A percentile compares a stretch with the other conserved stretches of the same genome.
phyloP scores from a whole-genome alignment of 2,329 filamentous ascomycete genomes.

The Purpureocillium lavendulum region DNA sequence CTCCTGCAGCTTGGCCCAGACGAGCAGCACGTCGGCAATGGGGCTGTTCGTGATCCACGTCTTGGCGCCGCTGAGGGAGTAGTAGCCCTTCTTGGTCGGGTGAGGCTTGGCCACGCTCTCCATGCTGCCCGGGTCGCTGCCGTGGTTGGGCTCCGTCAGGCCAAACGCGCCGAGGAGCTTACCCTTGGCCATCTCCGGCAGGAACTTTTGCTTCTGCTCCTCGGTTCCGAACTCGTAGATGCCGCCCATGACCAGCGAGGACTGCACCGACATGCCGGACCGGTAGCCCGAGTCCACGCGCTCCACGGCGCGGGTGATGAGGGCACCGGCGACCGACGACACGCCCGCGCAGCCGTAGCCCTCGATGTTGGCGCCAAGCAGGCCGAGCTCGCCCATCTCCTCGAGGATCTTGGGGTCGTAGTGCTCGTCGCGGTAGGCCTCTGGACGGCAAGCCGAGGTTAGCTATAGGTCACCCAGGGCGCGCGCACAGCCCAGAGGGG shows the following conservation, averaged over 20 bases:
- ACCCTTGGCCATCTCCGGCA: constrained; percentile 75
- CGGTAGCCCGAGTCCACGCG: constrained; percentile 86
- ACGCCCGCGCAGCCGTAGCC: constrained; percentile 85
- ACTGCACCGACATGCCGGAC: constrained; percentile 89
- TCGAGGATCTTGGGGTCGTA: constrained; percentile 79
- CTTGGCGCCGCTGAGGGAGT: constrained; percentile 71
- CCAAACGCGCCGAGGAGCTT: constrained; percentile 81
- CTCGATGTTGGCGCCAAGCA: constrained; percentile 76
- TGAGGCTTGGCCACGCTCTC: constrained; percentile 80
- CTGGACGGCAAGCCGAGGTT: constrained; percentile 31
- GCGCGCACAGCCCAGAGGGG: not conserved
- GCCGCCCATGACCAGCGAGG: constrained; percentile 85
- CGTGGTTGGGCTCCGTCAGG: constrained; percentile 86
- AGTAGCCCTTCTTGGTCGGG: constrained; percentile 75
- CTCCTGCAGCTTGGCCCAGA: constrained; percentile 89
- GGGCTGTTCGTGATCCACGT: constrained; percentile 96
- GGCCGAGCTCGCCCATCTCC: constrained; percentile 89
- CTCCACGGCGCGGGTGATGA: constrained; percentile 87
- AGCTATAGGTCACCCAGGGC: constrained; percentile 4
- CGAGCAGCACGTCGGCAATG: constrained; percentile 73
- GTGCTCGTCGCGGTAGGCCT: constrained; percentile 76
- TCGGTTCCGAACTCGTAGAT: constrained; percentile 82
- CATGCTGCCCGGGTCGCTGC: constrained; percentile 86
- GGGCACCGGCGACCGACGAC: constrained; percentile 77
- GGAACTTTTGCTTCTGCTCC: constrained; percentile 78